Conservation (phyloP, 2,329 filamentous ascomycete genomes). For the Alternaria panax region DNA sequence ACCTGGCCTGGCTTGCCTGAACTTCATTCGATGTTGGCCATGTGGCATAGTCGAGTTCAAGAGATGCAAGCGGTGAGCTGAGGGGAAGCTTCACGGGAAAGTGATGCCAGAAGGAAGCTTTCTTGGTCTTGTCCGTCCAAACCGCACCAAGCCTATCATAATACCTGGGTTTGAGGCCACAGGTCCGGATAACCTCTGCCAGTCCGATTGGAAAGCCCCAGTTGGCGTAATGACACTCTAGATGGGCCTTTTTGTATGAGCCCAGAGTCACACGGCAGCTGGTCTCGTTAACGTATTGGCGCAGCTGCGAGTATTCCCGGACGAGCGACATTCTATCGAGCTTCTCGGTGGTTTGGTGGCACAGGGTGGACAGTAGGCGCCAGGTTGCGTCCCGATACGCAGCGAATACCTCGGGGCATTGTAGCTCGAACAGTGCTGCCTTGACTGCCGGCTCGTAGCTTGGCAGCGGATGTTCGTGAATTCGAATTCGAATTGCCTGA, state of each 20-base stretch:
- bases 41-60: conserved; percentile 6
- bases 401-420: conserved; percentile 54
- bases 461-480: conserved; percentile 62
- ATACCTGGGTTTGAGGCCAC: conserved; percentile 58
- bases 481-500: conserved; percentile 53
- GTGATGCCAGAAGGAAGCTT: conserved; percentile 57
- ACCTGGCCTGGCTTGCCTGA: conserved; percentile 59
- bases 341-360: conserved; percentile 10
- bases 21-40: conserved; percentile 63
- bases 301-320: conserved; percentile 45
- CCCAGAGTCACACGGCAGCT: conserved; percentile 49
- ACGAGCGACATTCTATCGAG: conserved; percentile 29
- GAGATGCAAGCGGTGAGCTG: conserved; percentile 40
- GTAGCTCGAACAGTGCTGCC: conserved; percentile 62
- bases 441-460: conserved; percentile 44
- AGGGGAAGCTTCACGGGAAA: conserved; percentile 52
- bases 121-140: conserved; percentile 50
- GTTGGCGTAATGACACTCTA: conserved; percentile 58
- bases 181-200: conserved; percentile 56
- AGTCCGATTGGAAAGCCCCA: conserved; percentile 52
- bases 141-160: conserved; percentile 52
- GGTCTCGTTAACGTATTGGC: conserved; percentile 22
- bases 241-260: conserved; percentile 57
- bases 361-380: conserved; percentile 54
- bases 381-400: conserved; percentile 63